Evolutionary conservation across 352 stramenopile species (phyloP).

Genomic region (Pythium brachiatum): DNA sequence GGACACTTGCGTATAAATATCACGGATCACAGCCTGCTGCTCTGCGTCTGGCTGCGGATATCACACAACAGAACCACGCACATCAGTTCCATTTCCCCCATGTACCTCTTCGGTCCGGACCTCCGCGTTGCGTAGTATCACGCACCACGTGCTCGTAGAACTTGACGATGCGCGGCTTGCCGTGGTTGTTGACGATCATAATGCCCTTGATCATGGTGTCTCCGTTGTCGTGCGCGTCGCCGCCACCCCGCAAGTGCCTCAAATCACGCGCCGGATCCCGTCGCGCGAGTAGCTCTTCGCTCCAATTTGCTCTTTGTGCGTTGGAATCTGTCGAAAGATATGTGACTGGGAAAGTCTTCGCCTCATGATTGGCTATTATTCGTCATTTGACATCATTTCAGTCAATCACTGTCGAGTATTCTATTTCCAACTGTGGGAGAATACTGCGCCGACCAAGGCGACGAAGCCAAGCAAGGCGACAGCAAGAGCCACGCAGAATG

Average conservation of each 20-base stretch:
- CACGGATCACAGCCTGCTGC: slow-evolving; percentile 96
- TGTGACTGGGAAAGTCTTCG: slow-evolving; percentile 5
- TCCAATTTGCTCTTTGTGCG: neutral
- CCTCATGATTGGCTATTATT: slow-evolving; percentile 19
- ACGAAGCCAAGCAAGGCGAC: neutral
- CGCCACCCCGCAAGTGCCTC: neutral
- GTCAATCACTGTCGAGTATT: slow-evolving; percentile 14
- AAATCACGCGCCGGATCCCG: neutral
- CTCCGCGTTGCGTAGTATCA: slow-evolving; percentile 4
- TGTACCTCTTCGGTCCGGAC: neutral
- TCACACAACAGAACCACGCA: neutral
- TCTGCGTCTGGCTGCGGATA: slow-evolving; percentile 87
- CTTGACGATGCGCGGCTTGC: slow-evolving; percentile 97
- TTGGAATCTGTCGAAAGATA: slow-evolving; percentile 30
- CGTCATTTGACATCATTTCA: neutral
- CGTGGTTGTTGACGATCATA: slow-evolving; percentile 99
- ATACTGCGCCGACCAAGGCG: neutral
- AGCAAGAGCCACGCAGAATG: neutral
- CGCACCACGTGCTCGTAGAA: slow-evolving; percentile 98
- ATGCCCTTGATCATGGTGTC: slow-evolving; percentile 97
- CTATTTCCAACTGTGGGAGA: slow-evolving; percentile 4
- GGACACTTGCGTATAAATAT: slow-evolving; percentile 98
- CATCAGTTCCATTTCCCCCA: neutral
- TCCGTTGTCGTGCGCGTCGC: neutral
- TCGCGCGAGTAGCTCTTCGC: neutral